Evolutionary conservation across 225 moss, liverwort and hornwort genomes (phyloP).

Genomic region (Sphagnum tenellum): DNA sequence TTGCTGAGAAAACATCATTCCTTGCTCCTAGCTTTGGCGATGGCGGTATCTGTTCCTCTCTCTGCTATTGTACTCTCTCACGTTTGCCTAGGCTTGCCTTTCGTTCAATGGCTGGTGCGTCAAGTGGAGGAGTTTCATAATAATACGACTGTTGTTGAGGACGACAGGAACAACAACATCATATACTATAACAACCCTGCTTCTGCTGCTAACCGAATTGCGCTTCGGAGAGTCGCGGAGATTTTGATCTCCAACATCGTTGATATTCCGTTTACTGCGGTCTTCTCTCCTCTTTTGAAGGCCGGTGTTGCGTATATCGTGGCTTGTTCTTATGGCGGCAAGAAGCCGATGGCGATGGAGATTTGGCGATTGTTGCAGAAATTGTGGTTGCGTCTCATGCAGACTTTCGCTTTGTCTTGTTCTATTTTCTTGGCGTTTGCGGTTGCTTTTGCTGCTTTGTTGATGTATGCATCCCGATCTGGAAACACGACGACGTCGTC

Average conservation of each 20-base stretch:
- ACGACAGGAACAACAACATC: too few relatives aligned
- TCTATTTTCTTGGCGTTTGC: conserved; percentile 50
- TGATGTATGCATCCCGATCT: conserved; percentile 24
- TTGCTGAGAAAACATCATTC: conserved; percentile 59
- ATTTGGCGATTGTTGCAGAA: conserved; percentile 49
- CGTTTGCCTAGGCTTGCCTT: conserved; percentile 51
- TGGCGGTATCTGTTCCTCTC: conserved; percentile 60
- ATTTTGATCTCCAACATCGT: conserved; percentile 65
- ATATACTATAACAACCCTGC: conserved; percentile 21
- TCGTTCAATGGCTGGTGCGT: conserved; percentile 46
- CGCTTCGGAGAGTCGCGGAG: conserved; percentile 62
- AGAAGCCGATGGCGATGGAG: conserved; percentile 39
- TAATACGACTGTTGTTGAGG: too few relatives aligned
- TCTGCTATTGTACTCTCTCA: conserved; percentile 79
- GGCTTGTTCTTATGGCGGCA: conserved; percentile 66
- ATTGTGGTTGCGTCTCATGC: conserved; percentile 69
- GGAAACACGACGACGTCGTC: conserved; percentile 1
- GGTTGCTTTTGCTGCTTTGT: conserved; percentile 35
- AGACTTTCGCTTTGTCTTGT: conserved; percentile 69
- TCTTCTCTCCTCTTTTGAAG: conserved; percentile 60
- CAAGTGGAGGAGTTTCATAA: too few relatives aligned
- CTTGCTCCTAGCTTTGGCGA: conserved; percentile 48
- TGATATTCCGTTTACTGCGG: conserved; percentile 64
- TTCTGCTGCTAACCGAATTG: conserved; percentile 32
- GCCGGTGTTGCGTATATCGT: conserved; percentile 75